Base-by-base conservation (phyloP, 305 asterid species). In the Solanum hybrid region DNA sequence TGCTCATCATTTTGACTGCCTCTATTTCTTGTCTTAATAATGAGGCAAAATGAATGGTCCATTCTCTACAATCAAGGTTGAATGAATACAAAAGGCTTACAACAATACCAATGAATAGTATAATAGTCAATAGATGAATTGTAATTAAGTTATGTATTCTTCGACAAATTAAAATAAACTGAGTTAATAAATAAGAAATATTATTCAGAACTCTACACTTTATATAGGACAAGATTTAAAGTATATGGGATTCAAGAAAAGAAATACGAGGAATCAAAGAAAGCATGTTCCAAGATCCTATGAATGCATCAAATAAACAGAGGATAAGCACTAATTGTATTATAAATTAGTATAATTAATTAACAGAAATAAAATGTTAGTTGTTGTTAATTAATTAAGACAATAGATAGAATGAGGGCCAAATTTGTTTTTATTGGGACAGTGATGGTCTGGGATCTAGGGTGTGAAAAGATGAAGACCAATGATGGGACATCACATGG, bases 401-500 rank as follows among this genome's bases (percentile, higher is more conserved):
- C 26, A 13, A 6, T 37, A 64, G 1, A 17, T 6, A 17, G 86
- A 24, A 32, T 34, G 46, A 60, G 37, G 56, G 56, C 24, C n/a
- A 7, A 11, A 1, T 35, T 79, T 80, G 32, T 86, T 51, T 5
- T 27, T 22, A 13, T 87, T 40, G 56, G 73, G 64, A 80, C 86
- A 35, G 29, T 64, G 76, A 14, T 27, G 32, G 87, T 38, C 78
- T 76, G 88, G 89, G 86, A 88, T 91, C 66, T 79, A 66, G 88
- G 88, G 88, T 56, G 88, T 84, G 16, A 38, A 84, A 84, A 89
- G 64, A 87, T n/a, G 56, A 16, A 79, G 7, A 60, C 77, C 24
- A 90, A 90, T 91, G 91, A 91, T 91, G 86, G 27, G 42, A 7
- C 85, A 46, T 88, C 92, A 88, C 92, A 89, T 91, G 90, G 90